Evolutionary conservation across 306 rosid genomes (phyloP).

Genomic region (Acacia melanoxylon): DNA sequence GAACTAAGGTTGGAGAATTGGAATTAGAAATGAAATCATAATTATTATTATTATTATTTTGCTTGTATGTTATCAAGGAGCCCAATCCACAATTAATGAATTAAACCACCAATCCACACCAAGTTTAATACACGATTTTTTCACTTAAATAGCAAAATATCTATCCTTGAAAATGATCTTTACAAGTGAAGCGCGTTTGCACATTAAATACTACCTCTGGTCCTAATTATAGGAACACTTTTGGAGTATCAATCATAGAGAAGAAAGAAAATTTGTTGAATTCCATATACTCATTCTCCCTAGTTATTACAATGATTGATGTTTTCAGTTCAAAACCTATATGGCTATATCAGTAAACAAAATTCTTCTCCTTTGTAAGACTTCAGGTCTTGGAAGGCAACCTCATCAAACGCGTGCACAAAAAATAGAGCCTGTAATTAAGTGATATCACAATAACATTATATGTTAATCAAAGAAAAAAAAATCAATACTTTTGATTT

Average conservation of each 20-base stretch:
- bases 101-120: not conserved
- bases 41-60: no score
- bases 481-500: no score
- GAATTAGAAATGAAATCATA: no score
- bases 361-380: conserved; percentile 85
- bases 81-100: no score
- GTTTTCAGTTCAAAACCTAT: conserved; percentile 45
- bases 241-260: not conserved
- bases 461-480: no score
- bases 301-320: not conserved
- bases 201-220: no score
- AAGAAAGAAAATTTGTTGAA: conserved; percentile 13
- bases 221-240: no score
- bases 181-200: not conserved
- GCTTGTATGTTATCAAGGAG: no score
- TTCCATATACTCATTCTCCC: no score
- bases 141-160: not conserved
- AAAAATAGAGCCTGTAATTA: conserved; percentile 70
- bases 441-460: conserved; percentile 25
- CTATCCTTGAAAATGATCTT: conserved; percentile 7
- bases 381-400: conserved; percentile 88
- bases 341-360: conserved; percentile 85
- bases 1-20: no score
- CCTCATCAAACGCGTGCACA: conserved; percentile 94
- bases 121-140: not conserved